These are phyloP conservation scores for Eucommia ulmoides DNA, from an alignment of 257 asterid species.

Conservation along the genomic window DNA sequence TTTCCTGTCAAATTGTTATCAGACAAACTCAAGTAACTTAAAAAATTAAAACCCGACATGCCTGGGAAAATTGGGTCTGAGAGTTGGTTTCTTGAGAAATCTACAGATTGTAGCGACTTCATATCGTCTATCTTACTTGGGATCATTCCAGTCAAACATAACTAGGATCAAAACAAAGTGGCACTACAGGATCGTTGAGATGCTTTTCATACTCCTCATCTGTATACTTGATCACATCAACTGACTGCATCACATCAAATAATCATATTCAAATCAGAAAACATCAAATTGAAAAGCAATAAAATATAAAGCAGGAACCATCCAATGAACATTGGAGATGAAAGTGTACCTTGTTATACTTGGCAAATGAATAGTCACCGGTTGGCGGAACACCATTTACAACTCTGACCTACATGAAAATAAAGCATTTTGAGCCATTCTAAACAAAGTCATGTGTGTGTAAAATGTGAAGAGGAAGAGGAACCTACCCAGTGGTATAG, in stretches of 20 bases:
- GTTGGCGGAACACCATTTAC: slow-evolving; percentile 89
- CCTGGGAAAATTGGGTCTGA: no score
- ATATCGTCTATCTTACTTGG: no score
- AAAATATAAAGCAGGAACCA: neutral
- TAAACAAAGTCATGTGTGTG: no score
- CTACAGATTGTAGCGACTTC: no score
- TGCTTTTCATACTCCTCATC: slow-evolving; percentile 89
- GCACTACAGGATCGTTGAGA: slow-evolving; percentile 64
- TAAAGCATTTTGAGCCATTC: neutral
- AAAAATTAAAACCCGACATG: no score
- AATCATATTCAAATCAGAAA: no score
- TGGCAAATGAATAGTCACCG: slow-evolving; percentile 91
- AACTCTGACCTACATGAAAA: slow-evolving; percentile 64
- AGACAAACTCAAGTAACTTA: no score
- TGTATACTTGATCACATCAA: slow-evolving; percentile 82
- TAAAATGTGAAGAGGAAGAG: neutral
- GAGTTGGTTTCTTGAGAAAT: no score
- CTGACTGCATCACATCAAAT: slow-evolving; percentile 62
- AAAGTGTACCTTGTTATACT: slow-evolving; percentile 67
- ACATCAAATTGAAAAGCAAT: neutral
- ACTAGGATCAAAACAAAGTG: no score
- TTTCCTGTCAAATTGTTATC: no score
- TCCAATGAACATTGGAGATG: neutral
- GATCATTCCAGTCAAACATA: no score
- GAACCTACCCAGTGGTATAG: slow-evolving; percentile 87